phyloP scores from a whole-genome alignment of 305 asterid species.

The Plantago coronopus region DNA sequence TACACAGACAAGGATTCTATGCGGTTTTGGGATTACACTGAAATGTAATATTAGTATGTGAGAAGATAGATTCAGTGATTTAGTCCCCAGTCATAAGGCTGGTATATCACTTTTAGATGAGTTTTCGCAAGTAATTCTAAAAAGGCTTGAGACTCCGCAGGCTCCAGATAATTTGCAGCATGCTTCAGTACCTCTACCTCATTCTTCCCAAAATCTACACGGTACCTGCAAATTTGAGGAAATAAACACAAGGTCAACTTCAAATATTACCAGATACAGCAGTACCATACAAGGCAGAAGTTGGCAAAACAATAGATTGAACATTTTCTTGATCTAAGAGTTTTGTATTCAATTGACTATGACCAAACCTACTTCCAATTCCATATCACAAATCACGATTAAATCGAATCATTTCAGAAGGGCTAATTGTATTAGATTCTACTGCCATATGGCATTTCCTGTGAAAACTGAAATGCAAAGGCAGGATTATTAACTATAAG shows the following conservation, averaged over 20 bases:
- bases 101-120: constrained; percentile 63
- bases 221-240: constrained; percentile 41
- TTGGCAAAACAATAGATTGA: too few species aligned
- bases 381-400: too few species aligned
- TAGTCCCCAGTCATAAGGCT: constrained; percentile 73
- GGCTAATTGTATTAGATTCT: too few species aligned
- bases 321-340: too few species aligned
- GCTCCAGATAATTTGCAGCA: constrained; percentile 70
- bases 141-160: constrained; percentile 46
- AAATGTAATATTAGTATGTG: background rate
- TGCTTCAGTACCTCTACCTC: constrained; percentile 81
- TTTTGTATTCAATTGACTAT: too few species aligned
- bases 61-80: constrained; percentile 39
- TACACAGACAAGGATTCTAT: background rate
- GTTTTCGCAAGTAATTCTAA: constrained; percentile 58
- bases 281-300: too few species aligned
- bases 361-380: too few species aligned
- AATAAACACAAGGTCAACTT: background rate
- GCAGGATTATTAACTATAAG: too few species aligned
- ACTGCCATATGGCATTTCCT: too few species aligned
- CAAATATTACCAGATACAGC: background rate
- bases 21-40: too few species aligned
- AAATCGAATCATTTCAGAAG: too few species aligned
- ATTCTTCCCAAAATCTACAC: constrained; percentile 72
- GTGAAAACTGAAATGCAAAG: too few species aligned